phyloP scores from a whole-genome alignment of 2,329 filamentous ascomycete species.

The Ophiostoma sp. region DNA sequence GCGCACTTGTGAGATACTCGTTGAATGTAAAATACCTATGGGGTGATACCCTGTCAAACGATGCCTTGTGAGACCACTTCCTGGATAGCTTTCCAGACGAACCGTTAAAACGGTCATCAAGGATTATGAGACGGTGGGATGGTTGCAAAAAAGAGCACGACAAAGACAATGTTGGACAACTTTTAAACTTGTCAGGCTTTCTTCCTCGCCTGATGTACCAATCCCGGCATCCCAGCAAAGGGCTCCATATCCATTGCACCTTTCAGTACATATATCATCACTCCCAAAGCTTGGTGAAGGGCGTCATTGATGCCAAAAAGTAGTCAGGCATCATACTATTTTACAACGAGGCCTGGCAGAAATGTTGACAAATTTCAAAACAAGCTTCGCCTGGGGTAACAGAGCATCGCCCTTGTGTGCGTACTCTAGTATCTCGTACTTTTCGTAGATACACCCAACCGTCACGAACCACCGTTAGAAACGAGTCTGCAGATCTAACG shows the following conservation, averaged over 20 bases:
- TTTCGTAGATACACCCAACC: not conserved
- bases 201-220: not conserved
- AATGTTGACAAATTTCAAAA: not conserved
- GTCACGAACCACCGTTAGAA: not conserved
- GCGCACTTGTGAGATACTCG: not conserved
- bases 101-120: not conserved
- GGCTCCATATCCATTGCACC: not conserved
- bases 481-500: not conserved
- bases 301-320: not conserved
- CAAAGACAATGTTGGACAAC: not conserved
- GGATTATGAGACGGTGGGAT: not conserved
- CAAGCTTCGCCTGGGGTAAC: not conserved
- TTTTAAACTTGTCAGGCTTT: not conserved
- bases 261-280: not conserved
- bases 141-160: not conserved
- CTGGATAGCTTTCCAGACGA: not conserved
- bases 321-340: not conserved
- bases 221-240: not conserved
- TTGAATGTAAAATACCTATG: not conserved
- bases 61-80: not conserved
- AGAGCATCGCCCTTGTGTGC: no score
- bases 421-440: not conserved
- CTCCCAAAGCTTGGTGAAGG: slow-evolving; percentile 13
- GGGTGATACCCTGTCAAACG: not conserved
- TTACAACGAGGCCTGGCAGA: not conserved